Evolutionary conservation across 768 basidiomycete species (phyloP), one percentile per base, ranked within the genome.

Genomic region (Phylloporus arenicola): DNA sequence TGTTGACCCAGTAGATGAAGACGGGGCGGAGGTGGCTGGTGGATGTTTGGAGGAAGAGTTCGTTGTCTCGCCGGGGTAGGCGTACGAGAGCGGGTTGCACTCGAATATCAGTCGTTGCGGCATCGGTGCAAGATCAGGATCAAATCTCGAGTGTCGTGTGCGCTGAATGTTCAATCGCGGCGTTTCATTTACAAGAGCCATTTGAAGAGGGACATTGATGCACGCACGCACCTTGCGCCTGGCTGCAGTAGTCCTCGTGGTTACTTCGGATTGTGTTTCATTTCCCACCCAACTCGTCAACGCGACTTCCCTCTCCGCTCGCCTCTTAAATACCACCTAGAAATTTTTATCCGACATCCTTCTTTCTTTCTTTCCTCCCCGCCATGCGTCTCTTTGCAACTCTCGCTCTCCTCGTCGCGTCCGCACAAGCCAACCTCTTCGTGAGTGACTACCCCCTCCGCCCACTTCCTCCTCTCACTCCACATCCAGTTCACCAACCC

Each of bases 401-500:
- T 13, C 46, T 64, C 34, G 44, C 40, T 19, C 43, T 65, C 50
- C 52, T 64, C 45, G 33, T 63, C 31, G 59, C 46, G 6, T n/a
- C 54, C 7, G 61, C 48, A 22, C 48, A 50, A 10, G 64, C 56
- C 0, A 14, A 19, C 14, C 1, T 65, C 51, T 63, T 63, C 27
- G 64, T 65, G 43, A 44, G 61, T 57, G 0, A 3, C 13, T 13
- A n/a, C 3, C 2, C 20, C 2, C 25, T 6, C 9, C 13, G 0
- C 39, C 0, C 6, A 0, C 17, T 12, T 17, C 22, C 16, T 38
- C 5, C 3, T 37, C 43, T 47, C 29, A 44, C 29, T 34, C 43
- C 6, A 4, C 29, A 0, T 19, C 8, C 48, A 83, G 81, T 71
- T 83, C 33, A 72, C 75, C 31, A 54, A 70, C 46, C 82, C 85